Conservation (phyloP, 2,329 filamentous ascomycete genomes). For the Zasmidium angulare region DNA sequence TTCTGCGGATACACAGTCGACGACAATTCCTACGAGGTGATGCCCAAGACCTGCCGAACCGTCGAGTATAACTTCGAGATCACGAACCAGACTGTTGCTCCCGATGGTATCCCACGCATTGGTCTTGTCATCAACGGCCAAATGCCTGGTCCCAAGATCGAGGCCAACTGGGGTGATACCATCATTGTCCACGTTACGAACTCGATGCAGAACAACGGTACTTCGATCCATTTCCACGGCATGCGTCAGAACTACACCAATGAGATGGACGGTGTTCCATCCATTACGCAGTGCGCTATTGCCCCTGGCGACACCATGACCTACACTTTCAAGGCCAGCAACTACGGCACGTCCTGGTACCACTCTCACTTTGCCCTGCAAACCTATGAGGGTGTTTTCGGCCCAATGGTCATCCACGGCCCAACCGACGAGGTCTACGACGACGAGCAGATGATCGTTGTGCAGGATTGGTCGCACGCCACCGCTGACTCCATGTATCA, state of each 20-base stretch:
- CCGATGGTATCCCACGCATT: slow-evolving; percentile 37
- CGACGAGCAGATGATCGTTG: slow-evolving; percentile 36
- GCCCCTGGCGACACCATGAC: slow-evolving; percentile 34
- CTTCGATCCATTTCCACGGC: slow-evolving; percentile 53
- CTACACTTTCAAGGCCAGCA: slow-evolving; percentile 38
- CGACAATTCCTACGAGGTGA: slow-evolving; percentile 38
- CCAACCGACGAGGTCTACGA: slow-evolving; percentile 41
- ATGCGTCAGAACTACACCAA: slow-evolving; percentile 53
- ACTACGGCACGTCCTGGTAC: slow-evolving; percentile 44
- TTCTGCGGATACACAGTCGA: slow-evolving; percentile 38
- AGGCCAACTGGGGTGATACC: slow-evolving; percentile 44
- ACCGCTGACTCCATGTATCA: slow-evolving; percentile 39
- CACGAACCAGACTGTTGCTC: slow-evolving; percentile 46
- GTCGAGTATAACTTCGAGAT: slow-evolving; percentile 40
- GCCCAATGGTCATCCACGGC: slow-evolving; percentile 43
- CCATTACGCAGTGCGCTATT: slow-evolving; percentile 47
- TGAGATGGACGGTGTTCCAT: slow-evolving; percentile 48
- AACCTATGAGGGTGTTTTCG: slow-evolving; percentile 41
- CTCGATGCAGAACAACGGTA: slow-evolving; percentile 38
- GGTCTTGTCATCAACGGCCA: slow-evolving; percentile 48
- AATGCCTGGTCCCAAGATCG: slow-evolving; percentile 48
- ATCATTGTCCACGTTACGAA: slow-evolving; percentile 35
- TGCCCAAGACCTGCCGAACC: slow-evolving; percentile 39
- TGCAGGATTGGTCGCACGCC: slow-evolving; percentile 42
- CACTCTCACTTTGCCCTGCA: slow-evolving; percentile 44